Evolutionary conservation across 2,329 filamentous ascomycete genomes (phyloP).

Genomic region (Alternaria sp.): DNA sequence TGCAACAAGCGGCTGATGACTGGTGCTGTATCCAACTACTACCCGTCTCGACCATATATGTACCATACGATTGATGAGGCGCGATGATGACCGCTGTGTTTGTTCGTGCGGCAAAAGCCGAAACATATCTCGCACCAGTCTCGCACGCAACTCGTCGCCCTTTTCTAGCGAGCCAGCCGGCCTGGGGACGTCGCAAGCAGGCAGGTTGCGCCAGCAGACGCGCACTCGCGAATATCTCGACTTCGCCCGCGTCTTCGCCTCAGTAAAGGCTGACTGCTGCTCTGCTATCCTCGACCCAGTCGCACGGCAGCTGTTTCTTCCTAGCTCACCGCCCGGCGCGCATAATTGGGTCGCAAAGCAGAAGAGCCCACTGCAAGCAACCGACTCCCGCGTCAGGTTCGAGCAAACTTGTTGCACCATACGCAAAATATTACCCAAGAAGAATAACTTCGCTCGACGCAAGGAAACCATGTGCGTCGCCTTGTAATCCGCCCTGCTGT

Average conservation of each 20-base stretch:
- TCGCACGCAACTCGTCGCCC: conserved; percentile 11
- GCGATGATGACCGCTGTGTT: not conserved
- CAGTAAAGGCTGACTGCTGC: conserved; percentile 18
- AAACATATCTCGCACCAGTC: not conserved
- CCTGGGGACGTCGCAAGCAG: conserved; percentile 17
- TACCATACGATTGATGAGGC: not conserved
- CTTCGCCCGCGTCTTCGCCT: conserved; percentile 18
- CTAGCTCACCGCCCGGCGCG: conserved; percentile 28
- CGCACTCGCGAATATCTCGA: conserved; percentile 31
- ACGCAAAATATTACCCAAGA: conserved; percentile 31
- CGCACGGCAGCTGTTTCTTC: conserved; percentile 37
- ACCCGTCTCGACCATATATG: conserved; percentile 1
- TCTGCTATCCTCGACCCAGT: conserved; percentile 29
- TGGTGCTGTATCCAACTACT: not conserved
- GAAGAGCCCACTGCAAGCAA: conserved; percentile 32
- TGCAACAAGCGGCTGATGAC: conserved; percentile 13
- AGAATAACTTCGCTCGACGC: conserved; percentile 19
- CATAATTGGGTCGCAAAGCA: conserved; percentile 21
- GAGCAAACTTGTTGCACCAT: conserved; percentile 45
- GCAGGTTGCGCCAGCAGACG: conserved; percentile 18
- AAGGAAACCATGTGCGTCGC: conserved; percentile 35
- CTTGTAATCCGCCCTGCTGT: conserved; percentile 44
- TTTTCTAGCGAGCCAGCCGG: conserved; percentile 18
- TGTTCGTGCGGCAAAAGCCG: conserved; percentile 9
- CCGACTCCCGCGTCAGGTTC: conserved; percentile 44